Conservation (phyloP, 2,329 filamentous ascomycete species). For the Chrysosporium keratinophilum region DNA sequence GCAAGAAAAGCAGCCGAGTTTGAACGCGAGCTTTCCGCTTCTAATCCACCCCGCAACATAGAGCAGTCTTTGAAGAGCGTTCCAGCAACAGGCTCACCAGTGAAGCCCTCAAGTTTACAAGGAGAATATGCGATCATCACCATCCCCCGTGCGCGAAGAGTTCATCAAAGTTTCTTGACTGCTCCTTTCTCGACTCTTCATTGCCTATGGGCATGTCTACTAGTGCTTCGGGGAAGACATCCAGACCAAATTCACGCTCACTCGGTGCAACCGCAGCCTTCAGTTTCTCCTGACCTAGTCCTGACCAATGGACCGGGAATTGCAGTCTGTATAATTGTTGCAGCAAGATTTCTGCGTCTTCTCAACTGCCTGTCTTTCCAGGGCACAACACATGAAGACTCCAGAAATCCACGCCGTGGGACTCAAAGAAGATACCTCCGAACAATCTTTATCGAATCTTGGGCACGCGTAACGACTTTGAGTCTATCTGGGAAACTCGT, state of each 20-base stretch:
- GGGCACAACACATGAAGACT: constrained; percentile 10
- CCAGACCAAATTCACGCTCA: constrained; percentile 23
- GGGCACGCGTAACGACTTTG: constrained; percentile 71
- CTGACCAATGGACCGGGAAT: constrained; percentile 84
- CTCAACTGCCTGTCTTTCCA: constrained; percentile 27
- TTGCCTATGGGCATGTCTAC: constrained; percentile 55
- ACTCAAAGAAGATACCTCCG: constrained; percentile 44
- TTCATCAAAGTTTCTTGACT: constrained; percentile 70
- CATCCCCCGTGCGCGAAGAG: constrained; percentile 64
- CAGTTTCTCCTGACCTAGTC: constrained; percentile 59
- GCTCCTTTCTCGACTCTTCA: constrained; percentile 58
- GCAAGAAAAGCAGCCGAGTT: constrained; percentile 54
- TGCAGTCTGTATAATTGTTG: constrained; percentile 62
- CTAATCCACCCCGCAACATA: background rate
- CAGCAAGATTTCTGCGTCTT: constrained; percentile 47
- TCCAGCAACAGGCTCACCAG: constrained; percentile 29
- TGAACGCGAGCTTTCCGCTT: constrained; percentile 35
- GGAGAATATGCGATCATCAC: constrained; percentile 51
- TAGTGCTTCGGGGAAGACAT: constrained; percentile 41
- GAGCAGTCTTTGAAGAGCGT: constrained; percentile 14
- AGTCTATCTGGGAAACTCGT: constrained; percentile 78
- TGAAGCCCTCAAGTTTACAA: constrained; percentile 7
- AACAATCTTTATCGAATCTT: constrained; percentile 82
- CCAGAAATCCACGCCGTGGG: background rate
- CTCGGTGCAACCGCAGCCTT: constrained; percentile 18